Conservation (phyloP, 257 asterid species). For the Penstemon eatonii region DNA sequence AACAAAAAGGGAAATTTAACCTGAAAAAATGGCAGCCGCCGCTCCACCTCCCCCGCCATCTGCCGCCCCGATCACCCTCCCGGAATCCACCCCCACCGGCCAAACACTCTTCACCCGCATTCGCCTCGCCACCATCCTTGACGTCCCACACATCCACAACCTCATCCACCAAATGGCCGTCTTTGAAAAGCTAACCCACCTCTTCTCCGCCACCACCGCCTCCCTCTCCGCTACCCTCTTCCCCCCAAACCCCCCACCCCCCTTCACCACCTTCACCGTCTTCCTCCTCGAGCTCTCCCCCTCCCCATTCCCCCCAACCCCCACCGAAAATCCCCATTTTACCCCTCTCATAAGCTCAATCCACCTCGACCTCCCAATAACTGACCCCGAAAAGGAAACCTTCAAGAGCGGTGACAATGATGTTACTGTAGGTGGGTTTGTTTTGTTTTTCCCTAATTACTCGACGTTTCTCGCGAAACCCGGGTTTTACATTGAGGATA, state of each 20-base stretch:
- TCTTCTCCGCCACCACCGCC: conserved; percentile 47
- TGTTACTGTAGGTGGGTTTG: conserved; percentile 59
- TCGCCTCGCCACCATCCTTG: conserved; percentile 50
- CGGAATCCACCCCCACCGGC: conserved; percentile 31
- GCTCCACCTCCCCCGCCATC: conserved; percentile 46
- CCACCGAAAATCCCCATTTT: conserved; percentile 32
- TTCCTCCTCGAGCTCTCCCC: conserved; percentile 57
- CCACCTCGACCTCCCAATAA: conserved; percentile 62
- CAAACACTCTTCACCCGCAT: conserved; percentile 50
- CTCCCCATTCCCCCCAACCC: conserved; percentile 30
- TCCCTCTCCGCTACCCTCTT: conserved; percentile 58
- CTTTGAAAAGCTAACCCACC: conserved; percentile 53
- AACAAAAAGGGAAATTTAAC: too few relatives aligned
- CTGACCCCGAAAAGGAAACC: conserved; percentile 54
- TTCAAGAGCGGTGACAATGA: conserved; percentile 45
- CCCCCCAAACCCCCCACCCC: conserved; percentile 50
- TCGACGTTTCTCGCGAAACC: conserved; percentile 81
- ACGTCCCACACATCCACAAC: conserved; percentile 62
- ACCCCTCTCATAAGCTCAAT: conserved; percentile 40
- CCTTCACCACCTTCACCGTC: conserved; percentile 53
- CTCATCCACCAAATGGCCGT: conserved; percentile 71
- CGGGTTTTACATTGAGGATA: conserved; percentile 77
- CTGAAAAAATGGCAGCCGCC: conserved; percentile 43
- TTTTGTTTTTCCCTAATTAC: conserved; percentile 80
- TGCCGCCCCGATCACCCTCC: conserved; percentile 38